Percentiles rank a stretch among this genome's conserved stretches.
Evolutionary conservation across 495 filamentous ascomycete species (phyloP).

Genomic region (Penicillium goetzii): DNA sequence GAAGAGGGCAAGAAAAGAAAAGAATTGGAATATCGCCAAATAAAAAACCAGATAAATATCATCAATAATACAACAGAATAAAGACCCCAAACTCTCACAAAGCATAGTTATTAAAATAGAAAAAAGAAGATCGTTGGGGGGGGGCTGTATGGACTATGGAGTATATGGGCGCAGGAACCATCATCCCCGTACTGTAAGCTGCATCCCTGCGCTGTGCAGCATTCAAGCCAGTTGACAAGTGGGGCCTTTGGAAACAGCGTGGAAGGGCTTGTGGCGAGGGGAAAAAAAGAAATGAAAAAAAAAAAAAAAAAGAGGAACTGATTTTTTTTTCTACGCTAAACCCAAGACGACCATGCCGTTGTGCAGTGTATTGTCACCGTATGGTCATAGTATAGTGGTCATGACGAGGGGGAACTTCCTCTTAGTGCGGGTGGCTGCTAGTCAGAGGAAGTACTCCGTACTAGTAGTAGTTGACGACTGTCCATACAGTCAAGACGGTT

Average conservation of each 20-base stretch:
- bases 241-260: constrained; percentile 21
- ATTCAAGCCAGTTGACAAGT: constrained; percentile 9
- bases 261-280: constrained; percentile 18
- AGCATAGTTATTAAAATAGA: constrained; percentile 1
- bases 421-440: not conserved
- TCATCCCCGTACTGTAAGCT: constrained; percentile 19
- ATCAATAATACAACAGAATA: not conserved
- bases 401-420: not conserved
- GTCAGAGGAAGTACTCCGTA: not conserved
- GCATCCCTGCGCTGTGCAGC: constrained; percentile 7
- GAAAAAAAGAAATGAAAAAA: constrained; percentile 4
- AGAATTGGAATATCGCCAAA: not conserved
- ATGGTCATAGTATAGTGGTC: constrained; percentile 2
- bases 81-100: not conserved
- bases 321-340: constrained; percentile 19
- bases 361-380: constrained; percentile 32
- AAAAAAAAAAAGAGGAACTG: constrained; percentile 5
- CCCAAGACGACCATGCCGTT: constrained; percentile 33
- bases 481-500: constrained; percentile 6
- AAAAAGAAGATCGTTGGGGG: not conserved
- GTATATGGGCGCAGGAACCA: constrained; percentile 28
- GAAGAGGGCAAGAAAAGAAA: not conserved
- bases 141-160: not conserved
- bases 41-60: not conserved
- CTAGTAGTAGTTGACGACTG: too few species aligned